These are phyloP conservation scores for Hypomontagnella submonticulosa DNA, from an alignment of 495 filamentous ascomycete genomes.

Conservation along the genomic window DNA sequence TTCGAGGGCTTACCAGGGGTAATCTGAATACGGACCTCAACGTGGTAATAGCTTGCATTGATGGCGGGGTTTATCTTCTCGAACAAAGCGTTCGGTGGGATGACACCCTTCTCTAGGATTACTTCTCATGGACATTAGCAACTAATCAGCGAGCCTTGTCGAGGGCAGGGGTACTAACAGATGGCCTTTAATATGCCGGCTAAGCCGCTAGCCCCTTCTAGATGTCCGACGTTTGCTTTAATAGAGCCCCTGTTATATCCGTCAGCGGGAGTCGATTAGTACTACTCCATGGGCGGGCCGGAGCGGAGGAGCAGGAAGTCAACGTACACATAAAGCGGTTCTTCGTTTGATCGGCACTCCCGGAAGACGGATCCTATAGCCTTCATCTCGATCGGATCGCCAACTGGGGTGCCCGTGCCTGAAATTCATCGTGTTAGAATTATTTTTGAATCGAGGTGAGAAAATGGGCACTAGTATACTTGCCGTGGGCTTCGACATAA, in stretches of 20 bases:
- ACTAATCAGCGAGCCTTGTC: neutral
- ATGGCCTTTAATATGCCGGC: constrained; percentile 63
- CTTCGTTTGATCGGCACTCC: constrained; percentile 16
- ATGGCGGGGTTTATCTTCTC: constrained; percentile 60
- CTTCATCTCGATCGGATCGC: constrained; percentile 64
- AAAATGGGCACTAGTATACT: constrained; percentile 2
- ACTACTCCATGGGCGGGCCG: too few species aligned
- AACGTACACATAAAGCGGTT: constrained; percentile 55
- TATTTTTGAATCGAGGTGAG: neutral
- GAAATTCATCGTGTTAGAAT: neutral
- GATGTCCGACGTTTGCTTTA: constrained; percentile 67
- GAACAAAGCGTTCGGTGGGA: constrained; percentile 57
- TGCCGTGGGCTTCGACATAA: constrained; percentile 60
- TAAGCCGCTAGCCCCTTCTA: constrained; percentile 63
- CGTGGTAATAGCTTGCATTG: constrained; percentile 36
- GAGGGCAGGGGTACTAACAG: neutral
- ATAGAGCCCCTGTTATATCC: constrained; percentile 54
- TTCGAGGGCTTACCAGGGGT: neutral
- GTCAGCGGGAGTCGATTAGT: neutral
- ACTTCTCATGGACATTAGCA: constrained; percentile 24
- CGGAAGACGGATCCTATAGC: constrained; percentile 57
- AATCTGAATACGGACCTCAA: constrained; percentile 15
- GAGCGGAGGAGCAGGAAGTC: neutral
- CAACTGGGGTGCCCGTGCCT: constrained; percentile 63
- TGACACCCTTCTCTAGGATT: constrained; percentile 61